phyloP scores from a whole-genome alignment of 805 yeast genomes.

The Kluyveromyces dobzhanskii region DNA sequence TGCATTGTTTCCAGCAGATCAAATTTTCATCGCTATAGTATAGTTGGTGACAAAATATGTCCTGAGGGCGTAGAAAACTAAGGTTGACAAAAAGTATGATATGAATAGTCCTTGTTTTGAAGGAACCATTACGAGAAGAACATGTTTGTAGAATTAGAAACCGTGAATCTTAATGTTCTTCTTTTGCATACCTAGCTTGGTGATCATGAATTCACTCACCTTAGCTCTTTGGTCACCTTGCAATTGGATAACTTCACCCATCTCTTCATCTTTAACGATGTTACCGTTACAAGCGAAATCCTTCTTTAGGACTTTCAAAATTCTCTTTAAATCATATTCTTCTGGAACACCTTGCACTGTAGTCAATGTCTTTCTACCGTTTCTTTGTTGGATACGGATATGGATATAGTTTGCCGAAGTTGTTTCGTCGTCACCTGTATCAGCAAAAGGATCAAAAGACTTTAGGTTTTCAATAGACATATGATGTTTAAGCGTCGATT shows the following conservation, averaged over 20 bases:
- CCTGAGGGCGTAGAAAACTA: too few relatives aligned
- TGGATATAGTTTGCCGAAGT: constrained; percentile 94
- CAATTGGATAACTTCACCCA: constrained; percentile 94
- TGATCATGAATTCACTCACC: constrained; percentile 84
- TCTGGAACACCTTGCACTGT: constrained; percentile 96
- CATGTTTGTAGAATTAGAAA: too few relatives aligned
- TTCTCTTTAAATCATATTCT: constrained; percentile 91
- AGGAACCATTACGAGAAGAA: too few relatives aligned
- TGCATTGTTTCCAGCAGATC: too few relatives aligned
- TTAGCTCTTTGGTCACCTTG: constrained; percentile 99
- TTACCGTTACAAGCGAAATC: constrained; percentile 99
- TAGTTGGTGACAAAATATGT: too few relatives aligned
- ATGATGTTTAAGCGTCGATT: constrained; percentile 6
- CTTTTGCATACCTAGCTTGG: constrained; percentile 84
- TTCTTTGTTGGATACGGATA: constrained; percentile 98
- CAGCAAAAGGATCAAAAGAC: constrained; percentile 97
- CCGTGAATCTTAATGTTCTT: constrained; percentile 98
- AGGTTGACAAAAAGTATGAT: too few relatives aligned
- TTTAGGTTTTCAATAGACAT: constrained; percentile 82
- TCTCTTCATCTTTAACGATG: constrained; percentile 90
- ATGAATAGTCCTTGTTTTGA: too few relatives aligned
- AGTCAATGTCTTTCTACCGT: constrained; percentile 97
- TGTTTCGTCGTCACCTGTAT: constrained; percentile 98
- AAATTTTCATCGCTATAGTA: too few relatives aligned
- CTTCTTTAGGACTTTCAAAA: constrained; percentile 87